These are phyloP conservation scores for Aspergillus proliferans DNA, from an alignment of 2,329 filamentous ascomycete genomes.

Conservation along the genomic window DNA sequence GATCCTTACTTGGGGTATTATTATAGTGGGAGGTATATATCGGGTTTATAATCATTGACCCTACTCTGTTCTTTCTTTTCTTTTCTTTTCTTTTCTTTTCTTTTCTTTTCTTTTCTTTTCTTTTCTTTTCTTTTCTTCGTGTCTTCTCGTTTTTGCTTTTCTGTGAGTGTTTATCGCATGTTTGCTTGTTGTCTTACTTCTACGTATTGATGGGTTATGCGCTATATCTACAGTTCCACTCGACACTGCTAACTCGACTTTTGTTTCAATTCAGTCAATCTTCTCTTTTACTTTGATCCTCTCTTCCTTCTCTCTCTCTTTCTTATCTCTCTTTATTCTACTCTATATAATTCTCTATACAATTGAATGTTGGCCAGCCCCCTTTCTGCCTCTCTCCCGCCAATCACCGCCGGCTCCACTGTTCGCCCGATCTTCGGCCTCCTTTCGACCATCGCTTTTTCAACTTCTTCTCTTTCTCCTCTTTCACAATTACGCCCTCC, in stretches of 20 bases:
- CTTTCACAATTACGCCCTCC: constrained; percentile 2
- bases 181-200: background rate
- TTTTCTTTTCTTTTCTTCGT: background rate
- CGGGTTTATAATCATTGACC: background rate
- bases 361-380: constrained; percentile 11
- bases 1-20: constrained; percentile 15
- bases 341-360: constrained; percentile 1
- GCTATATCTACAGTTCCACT: background rate
- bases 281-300: background rate
- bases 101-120: background rate
- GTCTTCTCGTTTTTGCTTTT: constrained; percentile 2
- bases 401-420: constrained; percentile 15
- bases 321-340: background rate
- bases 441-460: constrained; percentile 5
- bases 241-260: background rate
- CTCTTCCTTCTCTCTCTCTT: background rate
- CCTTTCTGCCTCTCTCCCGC: constrained; percentile 17
- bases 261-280: background rate
- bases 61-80: background rate
- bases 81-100: no score
- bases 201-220: background rate
- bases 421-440: constrained; percentile 5
- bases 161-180: background rate
- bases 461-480: constrained; percentile 6
- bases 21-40: background rate